These are phyloP conservation scores for Neurospora sp. DNA, from an alignment of 495 filamentous ascomycete genomes.

Conservation along the genomic window DNA sequence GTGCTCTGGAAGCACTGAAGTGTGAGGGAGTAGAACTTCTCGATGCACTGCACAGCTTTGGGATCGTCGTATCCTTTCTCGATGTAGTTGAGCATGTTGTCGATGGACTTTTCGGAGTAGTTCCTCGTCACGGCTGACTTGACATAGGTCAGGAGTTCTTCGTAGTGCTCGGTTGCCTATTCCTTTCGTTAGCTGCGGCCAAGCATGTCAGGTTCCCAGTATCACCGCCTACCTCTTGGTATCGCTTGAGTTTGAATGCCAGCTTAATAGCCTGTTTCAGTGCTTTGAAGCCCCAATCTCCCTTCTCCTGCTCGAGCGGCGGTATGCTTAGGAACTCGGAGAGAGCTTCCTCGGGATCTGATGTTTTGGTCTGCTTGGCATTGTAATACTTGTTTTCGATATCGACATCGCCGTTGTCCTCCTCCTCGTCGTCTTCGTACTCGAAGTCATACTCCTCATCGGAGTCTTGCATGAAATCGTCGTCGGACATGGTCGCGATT, in stretches of 20 bases:
- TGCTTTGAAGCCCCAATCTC: slow-evolving; percentile 98
- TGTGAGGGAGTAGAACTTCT: slow-evolving; percentile 89
- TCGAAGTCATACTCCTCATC: slow-evolving; percentile 97
- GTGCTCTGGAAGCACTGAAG: slow-evolving; percentile 91
- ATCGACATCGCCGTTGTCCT: slow-evolving; percentile 78
- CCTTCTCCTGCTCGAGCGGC: slow-evolving; percentile 73
- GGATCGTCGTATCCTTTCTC: slow-evolving; percentile 83
- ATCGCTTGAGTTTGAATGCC: slow-evolving; percentile 79
- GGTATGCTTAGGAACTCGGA: slow-evolving; percentile 85
- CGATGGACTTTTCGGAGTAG: slow-evolving; percentile 98
- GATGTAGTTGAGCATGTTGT: slow-evolving; percentile 98
- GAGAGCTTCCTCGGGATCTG: slow-evolving; percentile 78
- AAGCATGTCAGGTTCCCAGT: not conserved
- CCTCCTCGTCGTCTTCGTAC: slow-evolving; percentile 84
- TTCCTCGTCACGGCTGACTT: slow-evolving; percentile 95
- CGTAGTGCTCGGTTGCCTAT: slow-evolving; percentile 91
- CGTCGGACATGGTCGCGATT: slow-evolving; percentile 71
- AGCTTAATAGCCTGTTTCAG: slow-evolving; percentile 97
- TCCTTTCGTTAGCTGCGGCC: slow-evolving; percentile 6
- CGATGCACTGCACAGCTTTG: slow-evolving; percentile 71
- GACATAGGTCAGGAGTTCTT: slow-evolving; percentile 92
- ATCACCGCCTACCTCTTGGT: slow-evolving; percentile 54
- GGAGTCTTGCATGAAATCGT: slow-evolving; percentile 97
- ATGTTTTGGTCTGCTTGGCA: slow-evolving; percentile 89
- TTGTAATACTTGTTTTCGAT: slow-evolving; percentile 99